Evolutionary conservation across 2,329 filamentous ascomycete genomes (phyloP), one percentile per base, ranked within the genome.

Genomic region (Botrytis elliptica): DNA sequence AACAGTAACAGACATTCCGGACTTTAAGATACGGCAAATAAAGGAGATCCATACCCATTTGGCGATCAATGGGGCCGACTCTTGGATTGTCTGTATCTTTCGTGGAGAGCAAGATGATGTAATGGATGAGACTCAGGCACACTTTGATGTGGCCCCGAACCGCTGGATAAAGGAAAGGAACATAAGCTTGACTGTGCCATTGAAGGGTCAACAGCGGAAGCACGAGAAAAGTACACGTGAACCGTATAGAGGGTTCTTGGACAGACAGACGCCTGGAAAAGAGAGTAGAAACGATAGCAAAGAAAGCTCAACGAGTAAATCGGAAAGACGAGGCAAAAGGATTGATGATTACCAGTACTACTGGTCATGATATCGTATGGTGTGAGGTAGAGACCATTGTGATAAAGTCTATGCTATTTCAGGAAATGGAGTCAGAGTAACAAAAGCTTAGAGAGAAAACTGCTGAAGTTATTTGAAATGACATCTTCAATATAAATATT

Each of bases 201-300:
- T 14, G 25, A 12, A 12, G 10, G 49, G 10, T 6, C 22, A 14
- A n/a, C 10, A 52, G 49, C 25, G 25, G 25, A n/a, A 52, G 25
- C 22, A 52, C 25, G 2, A 9, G 25, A 14, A 14, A 52, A 52
- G 25, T 14, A 52, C 49, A n/a, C 3, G 49, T 14, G 49, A 4
- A n/a, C 3, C 12, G 49, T n/a, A 25, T 52, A 10, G 10, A n/a
- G 10, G 10, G 49, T 25, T 52, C 49, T 52, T 52, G 1, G 2
- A 14, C 10, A n/a, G 4, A 52, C 2, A 14, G 49, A n/a, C 14
- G 4, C 4, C 0, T 20, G 1, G 12, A 1, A 14, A 14, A 14
- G 4, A 12, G 10, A n/a, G 49, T 52, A 52, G 10, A n/a, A 6
- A 52, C 4, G 25, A 52, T 5, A 4, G 4, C 5, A 10, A 3